Percentiles rank a stretch among this genome's conserved stretches.
Evolutionary conservation across 768 basidiomycete genomes (phyloP).

Genomic region (Hydnum rufescens): DNA sequence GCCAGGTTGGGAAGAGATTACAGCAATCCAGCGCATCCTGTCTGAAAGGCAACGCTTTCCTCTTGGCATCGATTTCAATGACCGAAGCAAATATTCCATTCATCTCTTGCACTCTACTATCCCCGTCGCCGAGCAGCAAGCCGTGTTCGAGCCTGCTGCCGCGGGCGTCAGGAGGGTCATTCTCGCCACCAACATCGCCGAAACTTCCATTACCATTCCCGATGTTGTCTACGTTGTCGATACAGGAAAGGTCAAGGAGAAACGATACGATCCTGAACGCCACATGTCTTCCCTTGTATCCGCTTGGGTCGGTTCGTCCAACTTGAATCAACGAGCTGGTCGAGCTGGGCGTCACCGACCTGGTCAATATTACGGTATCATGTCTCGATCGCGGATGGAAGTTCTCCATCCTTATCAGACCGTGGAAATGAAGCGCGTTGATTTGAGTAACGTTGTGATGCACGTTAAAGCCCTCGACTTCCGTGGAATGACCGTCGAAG

Average conservation of each 20-base stretch:
- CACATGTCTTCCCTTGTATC: slow-evolving; percentile 78
- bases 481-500: slow-evolving; percentile 59
- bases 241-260: slow-evolving; percentile 71
- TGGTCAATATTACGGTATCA: slow-evolving; percentile 78
- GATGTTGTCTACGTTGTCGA: slow-evolving; percentile 92
- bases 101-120: slow-evolving; percentile 81
- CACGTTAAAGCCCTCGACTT: slow-evolving; percentile 87
- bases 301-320: slow-evolving; percentile 80
- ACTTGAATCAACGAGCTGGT: slow-evolving; percentile 78
- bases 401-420: slow-evolving; percentile 60
- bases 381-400: slow-evolving; percentile 40
- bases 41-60: slow-evolving; percentile 25
- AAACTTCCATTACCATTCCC: slow-evolving; percentile 88
- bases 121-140: slow-evolving; percentile 72
- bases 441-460: slow-evolving; percentile 86
- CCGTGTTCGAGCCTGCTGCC: slow-evolving; percentile 69
- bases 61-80: slow-evolving; percentile 36
- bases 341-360: slow-evolving; percentile 81
- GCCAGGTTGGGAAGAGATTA: slow-evolving; percentile 88
- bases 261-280: slow-evolving; percentile 70
- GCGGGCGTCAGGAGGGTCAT: slow-evolving; percentile 69
- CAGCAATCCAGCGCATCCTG: slow-evolving; percentile 45
- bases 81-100: slow-evolving; percentile 37
- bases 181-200: slow-evolving; percentile 85
- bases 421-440: slow-evolving; percentile 88